Percentiles rank a stretch among this genome's conserved stretches.
Evolutionary conservation across 2,329 filamentous ascomycete genomes (phyloP).

Genomic region (Ambrosiella cleistominuta): DNA sequence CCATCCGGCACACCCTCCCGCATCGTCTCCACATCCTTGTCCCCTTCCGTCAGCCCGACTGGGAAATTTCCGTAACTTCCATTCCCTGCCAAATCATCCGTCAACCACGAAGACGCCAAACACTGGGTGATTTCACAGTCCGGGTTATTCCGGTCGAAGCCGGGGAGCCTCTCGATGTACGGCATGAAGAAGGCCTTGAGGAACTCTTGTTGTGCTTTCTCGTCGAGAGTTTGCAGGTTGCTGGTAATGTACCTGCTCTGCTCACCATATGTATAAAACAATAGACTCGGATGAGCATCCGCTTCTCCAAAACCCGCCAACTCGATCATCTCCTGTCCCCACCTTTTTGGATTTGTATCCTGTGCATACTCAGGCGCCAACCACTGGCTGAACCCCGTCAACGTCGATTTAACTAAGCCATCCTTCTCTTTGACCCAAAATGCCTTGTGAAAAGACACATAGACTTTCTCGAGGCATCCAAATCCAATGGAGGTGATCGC

Average conservation of each 20-base stretch:
- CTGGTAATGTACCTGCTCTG: slow-evolving; percentile 38
- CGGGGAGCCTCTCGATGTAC: slow-evolving; percentile 58
- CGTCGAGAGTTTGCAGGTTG: slow-evolving; percentile 25
- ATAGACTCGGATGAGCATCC: slow-evolving; percentile 57
- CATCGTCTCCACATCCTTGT: slow-evolving; percentile 52
- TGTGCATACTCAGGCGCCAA: slow-evolving; percentile 50
- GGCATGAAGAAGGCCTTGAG: slow-evolving; percentile 55
- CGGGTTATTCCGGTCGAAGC: slow-evolving; percentile 36
- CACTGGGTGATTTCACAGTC: slow-evolving; percentile 45
- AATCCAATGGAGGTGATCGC: slow-evolving; percentile 51
- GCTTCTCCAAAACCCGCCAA: slow-evolving; percentile 44
- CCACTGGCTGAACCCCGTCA: slow-evolving; percentile 60
- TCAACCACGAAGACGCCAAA: slow-evolving; percentile 60
- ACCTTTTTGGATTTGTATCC: slow-evolving; percentile 42
- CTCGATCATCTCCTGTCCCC: slow-evolving; percentile 64
- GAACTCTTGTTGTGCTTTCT: slow-evolving; percentile 32
- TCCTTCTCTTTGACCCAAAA: slow-evolving; percentile 41
- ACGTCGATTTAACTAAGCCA: slow-evolving; percentile 20
- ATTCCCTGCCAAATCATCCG: slow-evolving; percentile 61
- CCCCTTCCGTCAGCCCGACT: slow-evolving; percentile 50
- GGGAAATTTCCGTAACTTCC: slow-evolving; percentile 81
- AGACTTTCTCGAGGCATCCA: slow-evolving; percentile 53
- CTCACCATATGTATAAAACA: slow-evolving; percentile 64
- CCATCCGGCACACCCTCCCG: slow-evolving; percentile 44
- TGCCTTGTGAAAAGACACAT: slow-evolving; percentile 53